Conservation (phyloP, 176 grass and related monocot species). For the Triticum dicoccoides region DNA sequence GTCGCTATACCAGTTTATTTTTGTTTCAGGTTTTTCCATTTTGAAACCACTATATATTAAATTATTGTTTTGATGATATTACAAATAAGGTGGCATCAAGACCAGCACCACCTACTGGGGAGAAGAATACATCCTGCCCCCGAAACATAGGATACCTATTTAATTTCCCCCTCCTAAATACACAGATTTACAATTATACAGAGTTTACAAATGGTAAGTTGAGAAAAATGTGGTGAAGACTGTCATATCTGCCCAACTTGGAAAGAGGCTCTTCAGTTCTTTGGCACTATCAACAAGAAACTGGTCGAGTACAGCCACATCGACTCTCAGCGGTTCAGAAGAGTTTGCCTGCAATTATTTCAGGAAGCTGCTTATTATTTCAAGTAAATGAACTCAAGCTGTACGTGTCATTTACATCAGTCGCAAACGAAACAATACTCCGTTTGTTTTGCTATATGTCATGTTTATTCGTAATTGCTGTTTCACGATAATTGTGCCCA, state of each 20-base stretch:
- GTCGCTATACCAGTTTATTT: background rate
- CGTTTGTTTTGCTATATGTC: background rate
- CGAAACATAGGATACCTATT: background rate
- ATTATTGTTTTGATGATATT: constrained; percentile 16
- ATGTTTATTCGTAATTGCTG: background rate
- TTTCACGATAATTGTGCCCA: background rate
- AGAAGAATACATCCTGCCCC: background rate
- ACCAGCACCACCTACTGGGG: background rate
- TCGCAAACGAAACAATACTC: background rate
- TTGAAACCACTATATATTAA: background rate
- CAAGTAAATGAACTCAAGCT: background rate
- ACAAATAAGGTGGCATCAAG: constrained; percentile 14
- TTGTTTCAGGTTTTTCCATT: background rate
- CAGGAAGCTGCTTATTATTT: background rate
- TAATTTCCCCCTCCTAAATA: background rate
- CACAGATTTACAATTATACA: constrained; percentile 35
- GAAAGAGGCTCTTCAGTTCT: constrained; percentile 72
- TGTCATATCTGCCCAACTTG: constrained; percentile 85
- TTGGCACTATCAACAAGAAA: constrained; percentile 63
- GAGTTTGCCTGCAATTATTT: constrained; percentile 61
- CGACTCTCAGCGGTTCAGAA: constrained; percentile 66
- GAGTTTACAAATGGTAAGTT: constrained; percentile 63
- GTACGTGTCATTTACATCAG: background rate
- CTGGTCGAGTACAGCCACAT: constrained; percentile 92
- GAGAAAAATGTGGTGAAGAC: constrained; percentile 84